These are phyloP conservation scores for Salvia hispanica DNA, from an alignment of 257 asterid genomes.

Conservation along the genomic window DNA sequence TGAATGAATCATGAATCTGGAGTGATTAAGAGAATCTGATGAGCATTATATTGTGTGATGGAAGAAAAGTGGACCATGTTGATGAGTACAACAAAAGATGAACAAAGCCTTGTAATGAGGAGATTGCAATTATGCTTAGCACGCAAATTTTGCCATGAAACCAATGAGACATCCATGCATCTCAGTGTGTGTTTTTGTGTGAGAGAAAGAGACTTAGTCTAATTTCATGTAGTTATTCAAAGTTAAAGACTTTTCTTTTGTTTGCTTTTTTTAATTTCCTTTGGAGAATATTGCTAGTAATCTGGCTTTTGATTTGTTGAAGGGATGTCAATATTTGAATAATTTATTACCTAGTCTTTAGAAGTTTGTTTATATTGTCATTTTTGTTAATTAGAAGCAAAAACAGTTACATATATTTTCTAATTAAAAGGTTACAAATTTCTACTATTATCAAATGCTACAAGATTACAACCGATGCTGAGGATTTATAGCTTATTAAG, in stretches of 20 bases:
- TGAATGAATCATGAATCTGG: slow-evolving; percentile 7
- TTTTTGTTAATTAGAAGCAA: no score
- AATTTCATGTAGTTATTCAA: not conserved
- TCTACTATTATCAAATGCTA: no score
- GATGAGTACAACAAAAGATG: slow-evolving; percentile 38
- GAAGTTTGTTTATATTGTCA: no score
- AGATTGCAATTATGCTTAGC: slow-evolving; percentile 14
- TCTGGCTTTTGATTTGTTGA: slow-evolving; percentile 15
- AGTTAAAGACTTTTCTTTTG: not conserved
- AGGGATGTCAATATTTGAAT: not conserved
- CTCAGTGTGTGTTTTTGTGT: not conserved
- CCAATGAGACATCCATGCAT: slow-evolving; percentile 23
- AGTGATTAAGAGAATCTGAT: slow-evolving; percentile 19
- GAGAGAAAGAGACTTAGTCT: slow-evolving; percentile 12
- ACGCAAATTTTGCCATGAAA: slow-evolving; percentile 38
- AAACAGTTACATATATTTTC: no score
- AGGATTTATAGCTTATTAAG: not conserved
- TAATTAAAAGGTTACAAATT: no score
- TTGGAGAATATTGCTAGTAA: not conserved
- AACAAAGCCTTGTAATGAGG: slow-evolving; percentile 48
- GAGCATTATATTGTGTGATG: slow-evolving; percentile 36
- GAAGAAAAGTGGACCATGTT: slow-evolving; percentile 68
- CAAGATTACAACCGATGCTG: no score
- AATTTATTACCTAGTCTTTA: no score
- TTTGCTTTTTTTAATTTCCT: no score